Conservation (phyloP, 257 asterid genomes). For the Salvia rosmarinus region DNA sequence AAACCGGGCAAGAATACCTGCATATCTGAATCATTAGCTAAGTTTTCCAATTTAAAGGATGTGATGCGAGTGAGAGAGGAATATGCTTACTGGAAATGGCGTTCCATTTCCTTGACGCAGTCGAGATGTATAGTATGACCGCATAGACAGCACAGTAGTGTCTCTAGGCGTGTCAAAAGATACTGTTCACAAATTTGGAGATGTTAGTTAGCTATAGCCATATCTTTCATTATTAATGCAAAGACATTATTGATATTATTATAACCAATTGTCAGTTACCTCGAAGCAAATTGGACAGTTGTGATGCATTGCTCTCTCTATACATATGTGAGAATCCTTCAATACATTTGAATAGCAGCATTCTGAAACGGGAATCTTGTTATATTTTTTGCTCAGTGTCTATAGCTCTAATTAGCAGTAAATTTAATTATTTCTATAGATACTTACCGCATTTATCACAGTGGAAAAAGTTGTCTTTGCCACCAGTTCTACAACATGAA, state of each 20-base stretch:
- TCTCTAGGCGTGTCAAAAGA: conserved; percentile 60
- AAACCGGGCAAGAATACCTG: conserved; percentile 75
- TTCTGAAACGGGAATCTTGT: conserved; percentile 39
- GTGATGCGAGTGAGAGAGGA: not conserved
- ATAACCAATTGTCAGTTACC: conserved; percentile 41
- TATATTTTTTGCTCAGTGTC: not conserved
- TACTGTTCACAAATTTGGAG: conserved; percentile 39
- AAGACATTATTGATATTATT: not conserved
- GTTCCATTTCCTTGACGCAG: conserved; percentile 68
- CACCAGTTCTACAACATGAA: conserved; percentile 66
- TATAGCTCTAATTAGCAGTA: not conserved
- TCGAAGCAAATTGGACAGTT: conserved; percentile 78
- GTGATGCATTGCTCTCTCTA: conserved; percentile 84
- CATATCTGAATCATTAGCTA: conserved; percentile 2
- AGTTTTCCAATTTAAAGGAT: not conserved
- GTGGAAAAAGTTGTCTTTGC: conserved; percentile 70
- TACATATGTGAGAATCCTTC: conserved; percentile 65
- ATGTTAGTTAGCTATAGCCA: conserved; percentile 1
- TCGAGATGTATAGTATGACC: conserved; percentile 73
- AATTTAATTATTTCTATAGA: not conserved
- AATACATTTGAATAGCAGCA: conserved; percentile 66
- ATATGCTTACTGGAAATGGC: conserved; percentile 54
- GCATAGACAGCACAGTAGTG: conserved; percentile 54
- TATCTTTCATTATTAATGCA: too few relatives aligned
- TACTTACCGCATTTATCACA: conserved; percentile 70